Evolutionary conservation across 2,329 filamentous ascomycete species (phyloP), one percentile per base, ranked within the genome.

Genomic region (Gremmenia infestans): DNA sequence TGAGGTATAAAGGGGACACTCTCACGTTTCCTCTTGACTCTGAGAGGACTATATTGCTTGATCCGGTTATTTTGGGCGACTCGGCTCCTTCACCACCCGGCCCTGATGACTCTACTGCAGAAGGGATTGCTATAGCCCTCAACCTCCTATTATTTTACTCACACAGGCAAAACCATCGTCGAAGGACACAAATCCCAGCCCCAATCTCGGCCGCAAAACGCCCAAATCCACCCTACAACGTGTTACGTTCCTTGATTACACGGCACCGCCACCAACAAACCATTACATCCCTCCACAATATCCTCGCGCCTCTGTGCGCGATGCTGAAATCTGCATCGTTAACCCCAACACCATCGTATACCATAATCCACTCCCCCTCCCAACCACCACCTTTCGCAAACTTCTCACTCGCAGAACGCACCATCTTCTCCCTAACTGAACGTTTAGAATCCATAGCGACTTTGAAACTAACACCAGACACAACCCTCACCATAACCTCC

Each of bases 101-200:
- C n/a, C 52, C 61, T n/a, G 74, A 80, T 48, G 73, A 79, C 64
- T 60, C 68, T 39, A 69, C 88, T 23, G 88, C 91, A 2, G 80
- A 91, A 67, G 78, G 80, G 6, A 76, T 91, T 28, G 80, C 82
- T 2, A 76, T 88, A 50, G 79, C 83, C 0, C 78, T 96, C 3
- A 85, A 90, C 42, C 79, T 97, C 22, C 78, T 97, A 2, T 82
- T 97, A 7, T 82, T 81, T 49, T 86, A 92, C 61, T 85, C 89
- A 2, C 93, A 97, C 70, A 83, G 87, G 9, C 82, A 88, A 67
- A 91, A 87, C 61, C 81, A 90, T 58, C 76, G 83, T 40, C 81
- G 81, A 45, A 82, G 91, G 53, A 87, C 86, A 1, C 81, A 85
- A 32, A 76, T 84, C 1, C 85, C 86, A 8, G 73, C 76, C 7